Base-by-base conservation (phyloP, 176 grass and related monocot species). In the Themeda triandra region DNA sequence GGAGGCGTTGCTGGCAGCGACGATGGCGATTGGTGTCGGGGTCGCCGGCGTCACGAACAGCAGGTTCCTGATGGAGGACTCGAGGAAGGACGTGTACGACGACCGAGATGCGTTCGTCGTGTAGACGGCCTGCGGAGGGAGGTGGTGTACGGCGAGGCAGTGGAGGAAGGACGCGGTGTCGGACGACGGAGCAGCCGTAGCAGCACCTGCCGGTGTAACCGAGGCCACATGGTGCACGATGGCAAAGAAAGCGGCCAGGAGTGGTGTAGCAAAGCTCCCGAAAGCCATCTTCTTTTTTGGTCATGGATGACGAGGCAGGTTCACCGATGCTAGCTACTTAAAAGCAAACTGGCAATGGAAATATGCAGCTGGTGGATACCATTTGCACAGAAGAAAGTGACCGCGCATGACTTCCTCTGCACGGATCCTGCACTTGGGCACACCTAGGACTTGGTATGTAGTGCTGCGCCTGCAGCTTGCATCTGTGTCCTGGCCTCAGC, bases 41-140 rank as follows among this genome's bases (percentile, higher is more conserved):
- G 75, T 96, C n/a, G 35, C 33, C 9, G 86, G 83, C 28, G 91
- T 76, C 53, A 86, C 59, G 77, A 93, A 96, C 29, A 79, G 73
- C 21, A 89, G 88, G 77, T 93, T 96, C 71, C 41, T 82, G 77
- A 96, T 87, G 74, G 89, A 89, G 84, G 75, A 91, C 45, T 87
- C 29, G 42, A 96, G 81, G 56, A 87, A 36, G 76, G 31, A 51
- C 10, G n/a, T 7, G 83, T 96, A 96, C 46, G 4, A 96, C 46
- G 4, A 86, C 2, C 11, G 18, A 6, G 68, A 82, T 35, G 12
- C 63, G 49, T 63, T 70, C 29, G 70, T 70, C 29, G 70, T 76
- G 73, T 83, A 87, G 13, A 93, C 36, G 37, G 89, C 27, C 0
- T 69, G 66, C 1, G 84, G 64, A 48, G 86, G 81, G 3, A 81